These are phyloP conservation scores for Coemansia sp. DNA, from an alignment of 192 early-diverging fungal genomes.

Conservation along the genomic window DNA sequence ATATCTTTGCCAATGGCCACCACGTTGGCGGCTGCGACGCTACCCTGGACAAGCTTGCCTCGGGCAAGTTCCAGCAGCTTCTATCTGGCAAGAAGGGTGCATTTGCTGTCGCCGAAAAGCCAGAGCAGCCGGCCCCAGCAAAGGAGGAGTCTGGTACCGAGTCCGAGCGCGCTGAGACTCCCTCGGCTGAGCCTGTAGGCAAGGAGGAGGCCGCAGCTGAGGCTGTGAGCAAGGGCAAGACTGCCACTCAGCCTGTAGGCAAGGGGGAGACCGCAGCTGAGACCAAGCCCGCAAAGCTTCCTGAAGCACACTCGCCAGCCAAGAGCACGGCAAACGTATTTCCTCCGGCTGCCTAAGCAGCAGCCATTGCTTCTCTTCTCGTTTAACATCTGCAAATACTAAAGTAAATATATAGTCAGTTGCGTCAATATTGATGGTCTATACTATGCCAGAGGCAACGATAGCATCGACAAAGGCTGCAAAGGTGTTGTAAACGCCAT, in stretches of 20 bases:
- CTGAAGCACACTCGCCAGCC: not conserved
- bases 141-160: not conserved
- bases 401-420: not conserved
- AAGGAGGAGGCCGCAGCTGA: too few relatives aligned
- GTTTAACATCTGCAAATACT: not conserved
- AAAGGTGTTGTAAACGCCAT: constrained; percentile 67
- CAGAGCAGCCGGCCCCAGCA: constrained; percentile 1
- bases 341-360: not conserved
- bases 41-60: constrained; percentile 53
- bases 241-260: not conserved
- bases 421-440: not conserved
- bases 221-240: not conserved
- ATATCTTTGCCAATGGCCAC: constrained; percentile 67
- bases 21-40: constrained; percentile 71
- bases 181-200: not conserved
- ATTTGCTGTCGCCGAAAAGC: constrained; percentile 2
- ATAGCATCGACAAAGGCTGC: constrained; percentile 68
- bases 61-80: constrained; percentile 56
- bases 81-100: constrained; percentile 28
- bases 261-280: not conserved
- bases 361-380: not conserved
- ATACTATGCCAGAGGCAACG: constrained; percentile 10
- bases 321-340: not conserved
- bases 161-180: not conserved
- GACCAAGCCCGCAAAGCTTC: not conserved